phyloP scores from a whole-genome alignment of 495 filamentous ascomycete genomes.

The Penicillium simplicissimum region DNA sequence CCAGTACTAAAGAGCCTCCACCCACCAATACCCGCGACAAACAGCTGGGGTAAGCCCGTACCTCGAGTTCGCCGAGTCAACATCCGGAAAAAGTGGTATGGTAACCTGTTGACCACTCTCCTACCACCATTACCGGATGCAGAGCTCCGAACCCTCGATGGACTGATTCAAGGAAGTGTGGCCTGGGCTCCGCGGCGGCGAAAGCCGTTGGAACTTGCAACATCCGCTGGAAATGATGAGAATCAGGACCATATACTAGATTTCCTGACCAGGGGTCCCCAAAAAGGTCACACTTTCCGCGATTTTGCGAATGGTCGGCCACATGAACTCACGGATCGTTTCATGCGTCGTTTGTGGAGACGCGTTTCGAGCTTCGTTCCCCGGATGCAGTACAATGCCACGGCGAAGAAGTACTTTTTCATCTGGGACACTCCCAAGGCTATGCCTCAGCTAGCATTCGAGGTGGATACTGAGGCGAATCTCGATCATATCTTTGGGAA shows the following conservation, averaged over 20 bases:
- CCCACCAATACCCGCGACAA: slow-evolving; percentile 58
- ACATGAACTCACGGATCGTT: slow-evolving; percentile 43
- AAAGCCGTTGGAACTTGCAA: slow-evolving; percentile 22
- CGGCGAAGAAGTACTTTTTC: slow-evolving; percentile 22
- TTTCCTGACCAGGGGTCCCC: slow-evolving; percentile 34
- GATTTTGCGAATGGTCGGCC: slow-evolving; percentile 35
- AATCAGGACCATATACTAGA: slow-evolving; percentile 14
- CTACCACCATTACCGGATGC: slow-evolving; percentile 70
- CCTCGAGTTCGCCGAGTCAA: slow-evolving; percentile 54
- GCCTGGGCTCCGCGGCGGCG: slow-evolving; percentile 44
- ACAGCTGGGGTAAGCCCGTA: slow-evolving; percentile 64
- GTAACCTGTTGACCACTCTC: slow-evolving; percentile 50
- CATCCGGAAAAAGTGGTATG: slow-evolving; percentile 63
- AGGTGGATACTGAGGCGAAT: slow-evolving; percentile 16
- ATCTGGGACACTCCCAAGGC: slow-evolving; percentile 29
- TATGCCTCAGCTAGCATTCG: slow-evolving; percentile 14
- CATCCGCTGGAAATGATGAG: slow-evolving; percentile 8
- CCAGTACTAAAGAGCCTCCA: slow-evolving; percentile 39
- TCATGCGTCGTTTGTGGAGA: slow-evolving; percentile 49
- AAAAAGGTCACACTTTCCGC: slow-evolving; percentile 38
- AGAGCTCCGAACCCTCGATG: slow-evolving; percentile 64
- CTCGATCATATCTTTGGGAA: slow-evolving; percentile 14
- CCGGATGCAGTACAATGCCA: slow-evolving; percentile 27
- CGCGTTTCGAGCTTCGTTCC: slow-evolving; percentile 45
- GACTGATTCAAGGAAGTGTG: slow-evolving; percentile 54